phyloP scores from a whole-genome alignment of 2,329 filamentous ascomycete species.

The Plenodomus tracheiphilus region DNA sequence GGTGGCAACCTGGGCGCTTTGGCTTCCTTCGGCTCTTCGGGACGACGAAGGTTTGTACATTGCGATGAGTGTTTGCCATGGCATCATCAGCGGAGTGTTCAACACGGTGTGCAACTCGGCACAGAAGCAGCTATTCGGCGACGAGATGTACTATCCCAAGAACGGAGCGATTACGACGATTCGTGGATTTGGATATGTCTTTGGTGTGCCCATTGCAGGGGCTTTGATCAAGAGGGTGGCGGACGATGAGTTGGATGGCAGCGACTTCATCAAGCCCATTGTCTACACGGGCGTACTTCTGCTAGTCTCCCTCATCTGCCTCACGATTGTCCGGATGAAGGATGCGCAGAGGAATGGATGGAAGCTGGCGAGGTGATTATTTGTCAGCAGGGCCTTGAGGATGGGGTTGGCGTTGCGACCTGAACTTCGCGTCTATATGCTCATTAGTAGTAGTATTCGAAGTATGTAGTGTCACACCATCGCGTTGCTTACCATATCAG shows the following conservation, averaged over 20 bases:
- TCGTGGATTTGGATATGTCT: slow-evolving; percentile 21
- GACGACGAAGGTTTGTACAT: slow-evolving; percentile 18
- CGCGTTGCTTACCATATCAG: too few species aligned
- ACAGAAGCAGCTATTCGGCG: slow-evolving; percentile 23
- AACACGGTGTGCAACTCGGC: slow-evolving; percentile 21
- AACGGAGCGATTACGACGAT: slow-evolving; percentile 22
- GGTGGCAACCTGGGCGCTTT: slow-evolving; percentile 20
- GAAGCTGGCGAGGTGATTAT: slow-evolving; percentile 16
- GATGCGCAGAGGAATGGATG: slow-evolving; percentile 19
- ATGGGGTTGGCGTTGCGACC: too few species aligned
- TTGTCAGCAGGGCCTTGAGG: too few species aligned
- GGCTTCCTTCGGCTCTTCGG: slow-evolving; percentile 18
- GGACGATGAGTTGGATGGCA: slow-evolving; percentile 9
- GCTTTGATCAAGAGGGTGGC: slow-evolving; percentile 16
- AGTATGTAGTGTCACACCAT: too few species aligned
- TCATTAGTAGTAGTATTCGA: too few species aligned
- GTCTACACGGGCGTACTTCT: slow-evolving; percentile 18
- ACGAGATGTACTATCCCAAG: slow-evolving; percentile 26
- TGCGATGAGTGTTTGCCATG: slow-evolving; percentile 22
- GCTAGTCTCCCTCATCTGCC: slow-evolving; percentile 8
- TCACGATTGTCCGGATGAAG: slow-evolving; percentile 15
- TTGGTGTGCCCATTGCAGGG: slow-evolving; percentile 25
- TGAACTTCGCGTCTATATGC: too few species aligned
- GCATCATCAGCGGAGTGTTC: slow-evolving; percentile 20
- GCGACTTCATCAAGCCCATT: slow-evolving; percentile 17